Base-by-base conservation (phyloP, 176 grass and related monocot species). In the Coix lacrymajobi region DNA sequence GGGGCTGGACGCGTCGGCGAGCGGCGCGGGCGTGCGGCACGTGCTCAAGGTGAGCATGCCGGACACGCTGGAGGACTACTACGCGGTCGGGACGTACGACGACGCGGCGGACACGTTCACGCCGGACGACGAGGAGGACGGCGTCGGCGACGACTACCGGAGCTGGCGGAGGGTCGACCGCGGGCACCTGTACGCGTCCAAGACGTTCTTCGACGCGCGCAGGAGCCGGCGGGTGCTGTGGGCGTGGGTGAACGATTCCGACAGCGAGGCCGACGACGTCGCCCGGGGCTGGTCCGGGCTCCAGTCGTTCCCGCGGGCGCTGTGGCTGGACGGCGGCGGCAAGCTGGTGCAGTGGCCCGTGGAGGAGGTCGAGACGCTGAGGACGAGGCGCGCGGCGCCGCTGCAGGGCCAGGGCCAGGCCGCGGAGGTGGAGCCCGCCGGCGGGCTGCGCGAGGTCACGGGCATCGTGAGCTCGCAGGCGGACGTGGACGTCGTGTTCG, bases 311-410 rank as follows among this genome's bases (percentile, higher is more conserved):
- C 90, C 90, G 5, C 90, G 93, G 71, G 80, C 71, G 69, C 22
- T 96, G 22, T 91, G 93, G 90, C 66, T 96, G 1, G 90, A 96
- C 78, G 28, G 28, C 8, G 78, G 75, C 68, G 83, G 88, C 56
- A 73, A 76, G 72, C 90, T 90, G 28, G 49, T 92, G 26, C 93
- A 92, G 61, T 96, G 90, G 93, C 90, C 93, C 6, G 62, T 91
- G 32, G 90, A 96, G 74, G 90, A 96, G 84, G 69, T 96, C 41
- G 74, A 92, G 80, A 73, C 80, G 17, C 77, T 96, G 15, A 82
- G 87, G 67, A 74, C 17, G 14, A 26, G 77, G 1, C 73, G 68
- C 61, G 62, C 79, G 24, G 62, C 71, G 22, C 38, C 66, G 14
- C 38, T 88, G 72, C 28, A 3, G 8, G 43, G 12, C 11, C 17